Evolutionary conservation across 768 basidiomycete genomes (phyloP).

Genomic region (Naematelia aurantialba): DNA sequence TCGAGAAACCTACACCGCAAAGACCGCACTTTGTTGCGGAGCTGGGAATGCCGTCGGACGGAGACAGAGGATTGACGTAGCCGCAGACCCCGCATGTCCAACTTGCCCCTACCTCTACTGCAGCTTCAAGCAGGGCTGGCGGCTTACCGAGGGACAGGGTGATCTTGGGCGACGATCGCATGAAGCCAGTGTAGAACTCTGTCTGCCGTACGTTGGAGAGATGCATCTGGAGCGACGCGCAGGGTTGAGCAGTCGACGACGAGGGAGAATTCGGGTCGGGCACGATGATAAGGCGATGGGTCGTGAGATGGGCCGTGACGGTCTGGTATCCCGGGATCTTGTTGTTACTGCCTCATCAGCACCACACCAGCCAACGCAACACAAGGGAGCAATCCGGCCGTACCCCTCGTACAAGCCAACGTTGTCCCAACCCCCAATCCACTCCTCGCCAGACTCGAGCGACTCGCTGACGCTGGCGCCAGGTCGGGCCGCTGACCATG

Average conservation of each 20-base stretch:
- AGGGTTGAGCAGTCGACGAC: slow-evolving; percentile 45
- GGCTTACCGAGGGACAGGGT: slow-evolving; percentile 61
- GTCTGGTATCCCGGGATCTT: slow-evolving; percentile 76
- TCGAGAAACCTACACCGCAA: slow-evolving; percentile 3
- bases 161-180: slow-evolving; percentile 83
- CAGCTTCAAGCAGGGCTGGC: neutral
- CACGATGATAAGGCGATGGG: slow-evolving; percentile 80
- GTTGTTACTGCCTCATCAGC: slow-evolving; percentile 59
- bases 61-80: slow-evolving; percentile 70
- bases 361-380: neutral
- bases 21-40: slow-evolving; percentile 1
- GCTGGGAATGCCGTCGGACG: neutral
- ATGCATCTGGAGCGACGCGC: slow-evolving; percentile 64
- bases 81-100: slow-evolving; percentile 78
- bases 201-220: slow-evolving; percentile 68
- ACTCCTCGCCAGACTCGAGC: slow-evolving; percentile 61
- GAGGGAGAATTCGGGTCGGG: slow-evolving; percentile 14
- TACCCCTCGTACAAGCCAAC: slow-evolving; percentile 93
- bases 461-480: neutral
- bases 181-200: slow-evolving; percentile 83
- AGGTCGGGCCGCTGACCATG: slow-evolving; percentile 6
- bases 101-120: neutral
- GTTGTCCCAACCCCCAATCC: slow-evolving; percentile 66
- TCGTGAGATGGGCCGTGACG: slow-evolving; percentile 69
- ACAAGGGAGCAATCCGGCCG: neutral